Evolutionary conservation across 148 eudicot genomes (phyloP), one percentile per base, ranked within the genome.

Genomic region (Cornus florida): DNA sequence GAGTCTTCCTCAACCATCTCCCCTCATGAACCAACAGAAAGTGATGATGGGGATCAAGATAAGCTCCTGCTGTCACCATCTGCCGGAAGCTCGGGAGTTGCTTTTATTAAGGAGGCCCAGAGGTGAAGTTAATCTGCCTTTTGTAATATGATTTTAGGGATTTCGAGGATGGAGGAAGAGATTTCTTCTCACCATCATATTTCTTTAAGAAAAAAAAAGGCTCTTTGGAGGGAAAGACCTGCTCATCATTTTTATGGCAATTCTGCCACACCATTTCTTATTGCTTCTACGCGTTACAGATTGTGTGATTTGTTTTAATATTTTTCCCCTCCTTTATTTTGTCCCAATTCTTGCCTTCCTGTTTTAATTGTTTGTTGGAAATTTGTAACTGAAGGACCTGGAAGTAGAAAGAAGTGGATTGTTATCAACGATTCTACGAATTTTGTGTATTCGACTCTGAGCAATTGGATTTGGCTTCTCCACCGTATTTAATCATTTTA

Each of bases 31-130:
- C 80, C 77, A n/a, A 62, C 84, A 2, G 97, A 87, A 69, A 87
- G 84, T 64, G 97, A 90, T 50, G 92, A 88, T 79, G 80, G 83
- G 35, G 93, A 87, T 20, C 86, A 85, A 78, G 89, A 89, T 71
- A 91, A 88, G 83, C 81, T 70, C 67, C 75, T 87, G 60, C 72
- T 82, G 22, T 81, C 83, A 22, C 81, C 86, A 22, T 60, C 91
- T 35, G 73, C 88, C 9, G 82, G 83, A 72, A 75, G 46, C 66
- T 74, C 76, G 3, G 89, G 90, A 67, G 83, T 92, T 33, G 62
- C 91, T 53, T 90, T 90, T 79, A 80, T 92, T 67, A 92, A 82
- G 87, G 97, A 87, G 85, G 83, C 75, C 50, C 80, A 77, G 33
- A 80, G 82, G 62, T 86, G 75, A 80, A 68, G 5, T 10, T 74